Evolutionary conservation across 495 filamentous ascomycete genomes (phyloP), one percentile per base, ranked within the genome.

Genomic region (Penicillium angulare): DNA sequence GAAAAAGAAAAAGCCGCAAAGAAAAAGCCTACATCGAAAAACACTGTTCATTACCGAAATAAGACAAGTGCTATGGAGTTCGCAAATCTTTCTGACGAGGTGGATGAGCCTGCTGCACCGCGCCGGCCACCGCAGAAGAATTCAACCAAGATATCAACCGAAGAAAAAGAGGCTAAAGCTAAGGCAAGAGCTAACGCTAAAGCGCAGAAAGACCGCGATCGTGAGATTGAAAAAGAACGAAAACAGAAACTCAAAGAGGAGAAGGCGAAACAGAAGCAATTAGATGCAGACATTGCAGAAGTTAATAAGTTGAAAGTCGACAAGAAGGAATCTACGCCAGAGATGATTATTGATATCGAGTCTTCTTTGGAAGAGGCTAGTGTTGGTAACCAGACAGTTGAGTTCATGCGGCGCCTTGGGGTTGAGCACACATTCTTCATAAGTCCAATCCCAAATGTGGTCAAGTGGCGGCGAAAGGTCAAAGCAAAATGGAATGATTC

Each of bases 311-410:
- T 86, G 3, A 85, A 83, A 43, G 86, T 81, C 0, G 83, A 89
- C 66, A 90, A 87, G 69, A 93, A 90, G 57, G 76, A 85, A 13
- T 85, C 88, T 0, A 79, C 80, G 0, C 80, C 78, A 1, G 89
- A 95, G 67, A 93, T 95, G 88, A 87, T 95, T n/a, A 75, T 90
- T 4, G 86, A 91, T 65, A 71, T 95, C 17, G 79, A 88, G 1
- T 67, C 59, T 7, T 74, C 74, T 8, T 64, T 93, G 7, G 65
- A 75, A 12, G 72, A 64, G 12, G 66, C 63, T 6, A 75, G 65
- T 24, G 62, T 84, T 20, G 76, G 69, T 5, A 74, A 68, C 17
- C 80, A 83, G 44, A 64, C 77, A 8, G 48, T 71, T 7, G 71
- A 79, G 38, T 78, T 84, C 46, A 77, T 87, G 49, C 63, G 74